A percentile compares a stretch with the other conserved stretches of the same genome.
These are phyloP conservation scores for Thelonectria olida DNA, from an alignment of 2,329 filamentous ascomycete species.

Conservation along the genomic window DNA sequence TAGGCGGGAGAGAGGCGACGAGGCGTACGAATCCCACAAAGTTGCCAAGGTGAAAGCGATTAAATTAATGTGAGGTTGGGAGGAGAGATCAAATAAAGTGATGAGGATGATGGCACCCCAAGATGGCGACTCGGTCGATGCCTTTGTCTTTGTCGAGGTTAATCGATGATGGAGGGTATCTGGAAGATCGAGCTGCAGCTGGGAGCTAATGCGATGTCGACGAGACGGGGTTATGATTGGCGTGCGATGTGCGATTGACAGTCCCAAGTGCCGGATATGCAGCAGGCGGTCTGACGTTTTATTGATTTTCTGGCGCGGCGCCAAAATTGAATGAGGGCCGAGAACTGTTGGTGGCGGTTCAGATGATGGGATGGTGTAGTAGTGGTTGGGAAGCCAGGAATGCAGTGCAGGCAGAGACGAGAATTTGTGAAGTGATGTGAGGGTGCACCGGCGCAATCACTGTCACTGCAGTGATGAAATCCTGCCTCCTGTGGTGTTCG, in stretches of 20 bases:
- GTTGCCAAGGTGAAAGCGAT: too few species aligned
- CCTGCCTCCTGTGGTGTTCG: too few species aligned
- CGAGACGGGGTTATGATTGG: slow-evolving; percentile 21
- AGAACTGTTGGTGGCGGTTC: slow-evolving; percentile 21
- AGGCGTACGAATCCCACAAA: background rate
- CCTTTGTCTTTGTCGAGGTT: background rate
- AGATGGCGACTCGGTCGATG: background rate
- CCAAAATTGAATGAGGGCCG: slow-evolving; percentile 28
- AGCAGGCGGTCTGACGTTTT: slow-evolving; percentile 40
- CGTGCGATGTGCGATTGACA: slow-evolving; percentile 26
- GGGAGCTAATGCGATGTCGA: slow-evolving; percentile 25
- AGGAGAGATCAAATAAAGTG: background rate
- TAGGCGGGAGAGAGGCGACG: background rate
- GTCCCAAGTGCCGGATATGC: slow-evolving; percentile 11
- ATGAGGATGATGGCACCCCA: slow-evolving; percentile 1
- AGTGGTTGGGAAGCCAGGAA: slow-evolving; percentile 11
- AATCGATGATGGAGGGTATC: background rate
- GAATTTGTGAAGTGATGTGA: slow-evolving; percentile 20
- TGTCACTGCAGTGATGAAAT: too few species aligned
- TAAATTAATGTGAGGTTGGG: background rate
- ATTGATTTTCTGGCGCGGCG: slow-evolving; percentile 34
- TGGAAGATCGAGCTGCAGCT: background rate
- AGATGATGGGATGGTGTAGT: slow-evolving; percentile 23
- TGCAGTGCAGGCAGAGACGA: slow-evolving; percentile 5
- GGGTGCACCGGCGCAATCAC: too few species aligned